These are phyloP conservation scores for Dioscorea alata DNA, from an alignment of 106 monocot genomes.

Conservation along the genomic window DNA sequence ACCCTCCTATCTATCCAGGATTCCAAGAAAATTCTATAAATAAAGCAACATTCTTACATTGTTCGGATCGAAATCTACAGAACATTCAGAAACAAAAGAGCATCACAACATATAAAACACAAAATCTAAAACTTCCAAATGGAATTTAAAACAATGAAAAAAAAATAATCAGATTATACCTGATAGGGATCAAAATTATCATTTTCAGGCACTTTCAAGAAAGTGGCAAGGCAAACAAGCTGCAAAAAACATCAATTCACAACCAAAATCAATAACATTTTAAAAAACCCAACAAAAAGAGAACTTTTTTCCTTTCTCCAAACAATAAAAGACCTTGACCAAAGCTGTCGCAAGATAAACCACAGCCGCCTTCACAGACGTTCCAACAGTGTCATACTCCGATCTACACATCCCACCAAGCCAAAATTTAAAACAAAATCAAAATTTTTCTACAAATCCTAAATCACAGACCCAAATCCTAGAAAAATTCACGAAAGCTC, in stretches of 20 bases:
- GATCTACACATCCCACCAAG: conserved; percentile 40
- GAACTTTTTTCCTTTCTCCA: neutral
- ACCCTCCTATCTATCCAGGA: too few relatives aligned
- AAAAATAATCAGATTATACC: conserved; percentile 24
- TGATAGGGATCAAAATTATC: conserved; percentile 92
- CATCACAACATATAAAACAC: too few relatives aligned
- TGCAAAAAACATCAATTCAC: conserved; percentile 19
- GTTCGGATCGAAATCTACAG: too few relatives aligned
- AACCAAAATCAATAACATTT: neutral
- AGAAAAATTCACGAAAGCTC: neutral
- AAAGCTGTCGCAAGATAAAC: conserved; percentile 87
- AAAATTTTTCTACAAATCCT: too few relatives aligned
- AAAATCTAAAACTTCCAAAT: too few relatives aligned
- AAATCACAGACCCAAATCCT: neutral
- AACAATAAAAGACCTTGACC: conserved; percentile 51
- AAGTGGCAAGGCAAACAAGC: conserved; percentile 95
- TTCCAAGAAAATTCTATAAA: too few relatives aligned
- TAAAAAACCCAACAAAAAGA: neutral
- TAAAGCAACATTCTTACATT: too few relatives aligned
- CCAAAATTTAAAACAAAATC: neutral
- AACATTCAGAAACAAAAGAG: too few relatives aligned
- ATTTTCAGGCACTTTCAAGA: conserved; percentile 88
- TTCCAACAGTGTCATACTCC: conserved; percentile 92
- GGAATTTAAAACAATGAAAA: too few relatives aligned
- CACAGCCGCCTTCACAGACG: conserved; percentile 75